A percentile compares a stretch with the other conserved stretches of the same genome.
These are phyloP conservation scores for Amanita rubescens DNA, from an alignment of 768 basidiomycete species.

Conservation along the genomic window DNA sequence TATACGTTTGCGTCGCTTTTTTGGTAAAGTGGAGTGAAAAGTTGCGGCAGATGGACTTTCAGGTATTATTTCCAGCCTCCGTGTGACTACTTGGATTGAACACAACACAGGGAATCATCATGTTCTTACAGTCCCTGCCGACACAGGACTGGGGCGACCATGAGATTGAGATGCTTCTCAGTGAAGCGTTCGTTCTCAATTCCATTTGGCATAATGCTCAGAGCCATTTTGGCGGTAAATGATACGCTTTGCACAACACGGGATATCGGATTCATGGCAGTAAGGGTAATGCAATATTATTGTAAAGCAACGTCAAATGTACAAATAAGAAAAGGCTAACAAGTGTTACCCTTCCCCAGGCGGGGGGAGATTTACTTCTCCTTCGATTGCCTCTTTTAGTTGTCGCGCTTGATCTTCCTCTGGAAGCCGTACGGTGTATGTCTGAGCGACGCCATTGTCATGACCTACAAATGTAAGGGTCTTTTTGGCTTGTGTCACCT, in stretches of 20 bases:
- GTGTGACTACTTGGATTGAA: constrained; percentile 2
- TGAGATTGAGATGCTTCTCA: constrained; percentile 91
- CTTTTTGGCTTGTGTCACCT: constrained; percentile 44
- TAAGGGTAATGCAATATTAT: background rate
- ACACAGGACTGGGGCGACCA: constrained; percentile 94
- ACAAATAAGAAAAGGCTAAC: background rate
- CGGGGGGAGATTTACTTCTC: constrained; percentile 49
- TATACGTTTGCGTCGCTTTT: constrained; percentile 97
- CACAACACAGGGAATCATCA: constrained; percentile 80
- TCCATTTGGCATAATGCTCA: constrained; percentile 92
- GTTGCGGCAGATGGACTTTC: constrained; percentile 95
- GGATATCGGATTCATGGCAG: background rate
- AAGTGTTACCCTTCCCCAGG: constrained; percentile 22
- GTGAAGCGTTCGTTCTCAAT: constrained; percentile 91
- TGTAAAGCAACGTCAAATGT: background rate
- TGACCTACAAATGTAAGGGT: constrained; percentile 63
- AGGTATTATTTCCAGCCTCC: constrained; percentile 46
- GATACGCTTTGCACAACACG: constrained; percentile 6
- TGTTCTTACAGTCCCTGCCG: constrained; percentile 92
- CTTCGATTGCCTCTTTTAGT: constrained; percentile 52
- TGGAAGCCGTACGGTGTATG: constrained; percentile 56
- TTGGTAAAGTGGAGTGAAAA: constrained; percentile 93
- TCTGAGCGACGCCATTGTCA: constrained; percentile 47
- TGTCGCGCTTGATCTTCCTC: constrained; percentile 50
- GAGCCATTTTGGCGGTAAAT: constrained; percentile 70